Percentiles rank a stretch among this genome's conserved stretches.
Conservation (phyloP, 768 basidiomycete species). For the Leccinellum luteum region DNA sequence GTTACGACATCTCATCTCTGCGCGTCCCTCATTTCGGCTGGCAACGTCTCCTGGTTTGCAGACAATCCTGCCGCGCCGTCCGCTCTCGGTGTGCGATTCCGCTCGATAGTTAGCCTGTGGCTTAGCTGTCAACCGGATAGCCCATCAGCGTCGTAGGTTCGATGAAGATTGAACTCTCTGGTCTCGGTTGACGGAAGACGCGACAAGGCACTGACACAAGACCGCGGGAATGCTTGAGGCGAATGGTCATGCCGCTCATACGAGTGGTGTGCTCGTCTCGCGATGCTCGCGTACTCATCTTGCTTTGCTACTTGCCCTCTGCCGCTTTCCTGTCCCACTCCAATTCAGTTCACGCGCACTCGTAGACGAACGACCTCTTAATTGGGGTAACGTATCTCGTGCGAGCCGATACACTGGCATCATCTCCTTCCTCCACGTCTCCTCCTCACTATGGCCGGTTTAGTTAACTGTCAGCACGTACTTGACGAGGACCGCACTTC, state of each 20-base stretch:
- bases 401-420: conserved; percentile 72
- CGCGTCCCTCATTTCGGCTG: conserved; percentile 24
- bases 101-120: conserved; percentile 41
- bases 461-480: conserved; percentile 24
- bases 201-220: conserved; percentile 70
- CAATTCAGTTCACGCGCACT: conserved; percentile 52
- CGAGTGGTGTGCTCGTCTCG: conserved; percentile 52
- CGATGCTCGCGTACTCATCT: conserved; percentile 49
- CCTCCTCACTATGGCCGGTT: conserved; percentile 23
- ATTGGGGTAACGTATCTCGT: conserved; percentile 78
- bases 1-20: conserved; percentile 33
- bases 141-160: conserved; percentile 31
- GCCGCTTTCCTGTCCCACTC: conserved; percentile 45
- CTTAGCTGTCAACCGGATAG: conserved; percentile 23
- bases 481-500: conserved; percentile 24
- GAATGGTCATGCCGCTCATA: conserved; percentile 46
- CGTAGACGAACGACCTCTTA: conserved; percentile 78
- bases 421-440: conserved; percentile 34
- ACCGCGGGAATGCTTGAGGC: conserved; percentile 58
- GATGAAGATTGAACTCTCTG: conserved; percentile 52
- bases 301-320: conserved; percentile 41
- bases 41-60: conserved; percentile 19
- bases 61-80: conserved; percentile 56
- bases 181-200: conserved; percentile 49
- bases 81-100: conserved; percentile 31